Conservation (phyloP, 2,329 filamentous ascomycete species). For the Dothistroma pini region DNA sequence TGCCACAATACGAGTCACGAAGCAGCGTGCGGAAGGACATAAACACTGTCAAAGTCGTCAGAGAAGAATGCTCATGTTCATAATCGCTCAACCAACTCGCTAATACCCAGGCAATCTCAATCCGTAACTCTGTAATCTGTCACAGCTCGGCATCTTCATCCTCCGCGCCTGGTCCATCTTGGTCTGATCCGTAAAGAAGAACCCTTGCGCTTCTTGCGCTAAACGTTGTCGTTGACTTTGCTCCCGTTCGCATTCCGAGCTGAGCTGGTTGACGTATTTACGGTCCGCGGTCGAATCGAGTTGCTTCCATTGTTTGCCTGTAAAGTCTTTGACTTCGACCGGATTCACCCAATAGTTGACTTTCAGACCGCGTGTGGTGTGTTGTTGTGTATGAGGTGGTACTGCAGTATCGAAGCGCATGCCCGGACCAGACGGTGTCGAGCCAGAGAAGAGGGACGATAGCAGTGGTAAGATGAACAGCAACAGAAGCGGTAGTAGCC, state of each 20-base stretch:
- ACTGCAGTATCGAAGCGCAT: slow-evolving; percentile 72
- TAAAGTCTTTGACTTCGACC: slow-evolving; percentile 67
- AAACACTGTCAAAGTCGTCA: not conserved
- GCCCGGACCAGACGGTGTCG: slow-evolving; percentile 56
- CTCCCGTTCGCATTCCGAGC: slow-evolving; percentile 72
- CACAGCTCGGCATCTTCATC: slow-evolving; percentile 59
- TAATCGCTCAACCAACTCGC: not conserved
- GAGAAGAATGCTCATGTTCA: not conserved
- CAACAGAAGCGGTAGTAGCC: slow-evolving; percentile 74
- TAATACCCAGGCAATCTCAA: slow-evolving; percentile 25
- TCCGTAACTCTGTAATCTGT: slow-evolving; percentile 52
- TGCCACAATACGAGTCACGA: not conserved
- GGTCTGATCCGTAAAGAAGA: slow-evolving; percentile 77
- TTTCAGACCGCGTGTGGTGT: slow-evolving; percentile 65
- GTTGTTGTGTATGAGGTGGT: slow-evolving; percentile 69
- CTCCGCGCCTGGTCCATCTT: slow-evolving; percentile 69
- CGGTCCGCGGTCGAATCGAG: slow-evolving; percentile 76
- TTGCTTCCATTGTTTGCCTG: slow-evolving; percentile 63
- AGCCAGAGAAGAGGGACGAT: slow-evolving; percentile 72
- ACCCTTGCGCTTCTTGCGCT: slow-evolving; percentile 76
- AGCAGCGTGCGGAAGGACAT: not conserved
- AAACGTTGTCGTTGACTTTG: slow-evolving; percentile 60
- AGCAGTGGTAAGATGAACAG: slow-evolving; percentile 81
- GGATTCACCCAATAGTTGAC: slow-evolving; percentile 86
- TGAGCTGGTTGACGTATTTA: slow-evolving; percentile 64